phyloP scores from a whole-genome alignment of 164 flowering plant genomes.

The Magnolia changhungtana region DNA sequence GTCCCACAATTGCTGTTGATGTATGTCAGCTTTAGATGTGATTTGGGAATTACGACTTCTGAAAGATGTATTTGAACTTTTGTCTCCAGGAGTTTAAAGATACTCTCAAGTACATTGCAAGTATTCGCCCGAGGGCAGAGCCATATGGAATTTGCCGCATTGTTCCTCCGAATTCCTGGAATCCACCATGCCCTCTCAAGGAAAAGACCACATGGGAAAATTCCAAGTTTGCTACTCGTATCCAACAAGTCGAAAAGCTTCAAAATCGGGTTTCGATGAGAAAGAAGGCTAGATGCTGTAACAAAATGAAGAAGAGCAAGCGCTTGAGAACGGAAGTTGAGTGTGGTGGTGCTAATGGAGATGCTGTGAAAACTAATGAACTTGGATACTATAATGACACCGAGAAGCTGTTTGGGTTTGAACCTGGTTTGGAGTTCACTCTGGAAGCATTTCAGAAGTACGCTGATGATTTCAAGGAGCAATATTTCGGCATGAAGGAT shows the following conservation, averaged over 20 bases:
- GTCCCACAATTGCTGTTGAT: background rate
- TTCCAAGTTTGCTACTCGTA: conserved; percentile 63
- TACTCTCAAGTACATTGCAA: conserved; percentile 64
- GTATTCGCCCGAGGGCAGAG: conserved; percentile 66
- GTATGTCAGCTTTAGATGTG: background rate
- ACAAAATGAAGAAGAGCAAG: conserved; percentile 38
- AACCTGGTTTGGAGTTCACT: conserved; percentile 85
- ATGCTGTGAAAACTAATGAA: conserved; percentile 3
- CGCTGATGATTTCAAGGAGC: conserved; percentile 77
- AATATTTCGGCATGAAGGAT: conserved; percentile 51
- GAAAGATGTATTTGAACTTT: conserved; percentile 6
- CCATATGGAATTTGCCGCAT: conserved; percentile 84
- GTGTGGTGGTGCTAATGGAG: conserved; percentile 24
- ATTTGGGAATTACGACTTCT: conserved; percentile 7
- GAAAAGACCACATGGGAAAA: conserved; percentile 55
- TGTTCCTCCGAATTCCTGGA: conserved; percentile 89
- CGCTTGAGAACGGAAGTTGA: conserved; percentile 42
- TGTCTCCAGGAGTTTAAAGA: conserved; percentile 75
- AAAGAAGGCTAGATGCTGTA: conserved; percentile 28
- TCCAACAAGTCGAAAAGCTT: conserved; percentile 75
- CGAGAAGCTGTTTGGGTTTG: conserved; percentile 66
- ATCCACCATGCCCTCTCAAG: conserved; percentile 74
- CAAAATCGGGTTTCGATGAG: conserved; percentile 60
- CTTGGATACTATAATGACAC: conserved; percentile 14
- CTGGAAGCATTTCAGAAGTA: conserved; percentile 69